A percentile compares a stretch with the other conserved stretches of the same genome.
phyloP scores from a whole-genome alignment of 768 basidiomycete species.

The Vishniacozyma victoriae region DNA sequence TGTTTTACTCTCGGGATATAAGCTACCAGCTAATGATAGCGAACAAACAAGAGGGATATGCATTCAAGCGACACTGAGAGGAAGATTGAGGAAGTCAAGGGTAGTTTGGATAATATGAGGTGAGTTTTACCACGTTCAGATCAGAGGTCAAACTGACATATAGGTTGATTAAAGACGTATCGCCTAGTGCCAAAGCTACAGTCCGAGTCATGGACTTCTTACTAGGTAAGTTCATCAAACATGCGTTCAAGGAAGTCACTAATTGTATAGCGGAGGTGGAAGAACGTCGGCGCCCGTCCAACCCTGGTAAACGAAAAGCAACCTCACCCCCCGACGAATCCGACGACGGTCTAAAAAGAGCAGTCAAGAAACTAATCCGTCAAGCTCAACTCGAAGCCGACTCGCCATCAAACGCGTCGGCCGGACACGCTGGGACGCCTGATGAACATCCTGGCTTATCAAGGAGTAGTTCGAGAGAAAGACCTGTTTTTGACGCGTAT shows the following conservation, averaged over 20 bases:
- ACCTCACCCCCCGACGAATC: slow-evolving; percentile 17
- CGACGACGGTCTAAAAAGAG: slow-evolving; percentile 38
- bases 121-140: slow-evolving; percentile 8
- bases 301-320: slow-evolving; percentile 35
- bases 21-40: slow-evolving; percentile 1
- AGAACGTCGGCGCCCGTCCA: slow-evolving; percentile 22
- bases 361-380: slow-evolving; percentile 44
- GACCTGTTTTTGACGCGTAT: slow-evolving; percentile 38
- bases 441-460: slow-evolving; percentile 6
- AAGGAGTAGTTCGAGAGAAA: slow-evolving; percentile 9
- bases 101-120: slow-evolving; percentile 43
- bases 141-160: slow-evolving; percentile 1
- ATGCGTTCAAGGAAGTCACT: background rate
- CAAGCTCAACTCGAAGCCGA: slow-evolving; percentile 40
- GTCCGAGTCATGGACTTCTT: slow-evolving; percentile 46
- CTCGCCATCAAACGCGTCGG: slow-evolving; percentile 17
- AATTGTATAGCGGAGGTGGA: slow-evolving; percentile 39
- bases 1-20: background rate
- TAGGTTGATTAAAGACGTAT: slow-evolving; percentile 40
- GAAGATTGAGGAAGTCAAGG: slow-evolving; percentile 41
- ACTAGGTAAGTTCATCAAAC: slow-evolving; percentile 31
- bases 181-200: slow-evolving; percentile 42
- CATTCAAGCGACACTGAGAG: slow-evolving; percentile 29
- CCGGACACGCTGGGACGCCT: slow-evolving; percentile 1
- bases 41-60: slow-evolving; percentile 30